phyloP scores from a whole-genome alignment of 768 basidiomycete species.

The Symmetrospora coprosmae region DNA sequence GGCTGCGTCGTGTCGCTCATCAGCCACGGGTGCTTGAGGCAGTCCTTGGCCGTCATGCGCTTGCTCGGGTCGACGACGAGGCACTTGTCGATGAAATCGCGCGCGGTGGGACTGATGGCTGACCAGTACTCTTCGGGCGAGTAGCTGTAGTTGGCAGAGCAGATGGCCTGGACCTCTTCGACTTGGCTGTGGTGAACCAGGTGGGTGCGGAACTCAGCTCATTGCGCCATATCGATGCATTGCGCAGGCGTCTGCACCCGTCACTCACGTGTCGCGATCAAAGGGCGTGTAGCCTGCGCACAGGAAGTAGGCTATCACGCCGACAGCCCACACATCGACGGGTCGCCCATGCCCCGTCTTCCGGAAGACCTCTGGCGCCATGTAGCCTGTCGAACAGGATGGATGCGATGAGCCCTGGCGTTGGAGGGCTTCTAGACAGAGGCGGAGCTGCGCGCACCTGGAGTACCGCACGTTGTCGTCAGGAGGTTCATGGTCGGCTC shows the following conservation, averaged over 20 bases:
- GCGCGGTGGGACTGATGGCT: slow-evolving; percentile 64
- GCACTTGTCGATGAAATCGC: slow-evolving; percentile 65
- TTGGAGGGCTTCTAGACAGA: neutral
- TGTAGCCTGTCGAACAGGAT: slow-evolving; percentile 44
- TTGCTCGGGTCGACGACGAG: slow-evolving; percentile 66
- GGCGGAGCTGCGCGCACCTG: slow-evolving; percentile 47
- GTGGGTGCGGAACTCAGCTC: neutral
- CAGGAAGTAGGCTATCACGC: slow-evolving; percentile 97
- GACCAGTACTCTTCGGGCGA: slow-evolving; percentile 69
- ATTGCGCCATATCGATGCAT: neutral
- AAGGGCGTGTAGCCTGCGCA: slow-evolving; percentile 81
- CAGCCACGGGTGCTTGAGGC: slow-evolving; percentile 68
- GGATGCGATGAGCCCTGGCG: neutral
- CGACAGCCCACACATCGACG: slow-evolving; percentile 55
- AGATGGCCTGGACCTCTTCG: slow-evolving; percentile 89
- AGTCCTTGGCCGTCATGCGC: slow-evolving; percentile 64
- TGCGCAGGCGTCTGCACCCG: slow-evolving; percentile 33
- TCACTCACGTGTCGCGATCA: slow-evolving; percentile 62
- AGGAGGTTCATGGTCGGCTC: slow-evolving; percentile 72
- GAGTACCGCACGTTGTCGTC: slow-evolving; percentile 92
- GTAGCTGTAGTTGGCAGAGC: slow-evolving; percentile 82
- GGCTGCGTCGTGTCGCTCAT: slow-evolving; percentile 55
- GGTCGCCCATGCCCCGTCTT: slow-evolving; percentile 79
- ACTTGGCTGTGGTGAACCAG: slow-evolving; percentile 33
- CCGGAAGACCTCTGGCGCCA: slow-evolving; percentile 60